Conservation (phyloP, 148 eudicot species). For the Suaeda aralocaspica region DNA sequence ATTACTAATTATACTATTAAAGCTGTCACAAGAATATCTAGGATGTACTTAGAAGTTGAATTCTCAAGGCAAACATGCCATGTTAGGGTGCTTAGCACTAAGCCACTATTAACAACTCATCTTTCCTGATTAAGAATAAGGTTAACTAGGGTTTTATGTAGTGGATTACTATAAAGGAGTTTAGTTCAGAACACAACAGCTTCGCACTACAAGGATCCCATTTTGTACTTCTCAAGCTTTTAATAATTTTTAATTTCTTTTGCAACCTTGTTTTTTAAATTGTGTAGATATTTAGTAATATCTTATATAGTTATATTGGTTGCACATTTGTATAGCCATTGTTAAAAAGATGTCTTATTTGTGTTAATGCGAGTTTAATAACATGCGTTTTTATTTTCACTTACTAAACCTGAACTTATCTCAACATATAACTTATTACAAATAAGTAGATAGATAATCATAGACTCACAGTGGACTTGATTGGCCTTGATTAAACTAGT, state of each 20-base stretch:
- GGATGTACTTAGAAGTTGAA: conserved; percentile 29
- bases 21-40: conserved; percentile 28
- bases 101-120: conserved; percentile 12
- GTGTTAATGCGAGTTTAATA: too few relatives aligned
- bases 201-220: conserved; percentile 4
- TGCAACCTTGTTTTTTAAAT: background rate
- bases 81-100: conserved; percentile 36
- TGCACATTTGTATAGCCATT: too few relatives aligned
- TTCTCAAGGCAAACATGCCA: conserved; percentile 38
- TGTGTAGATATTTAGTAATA: too few relatives aligned
- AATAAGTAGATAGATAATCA: too few relatives aligned
- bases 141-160: conserved; percentile 24
- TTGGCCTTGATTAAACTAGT: too few relatives aligned
- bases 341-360: too few relatives aligned
- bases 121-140: conserved; percentile 30
- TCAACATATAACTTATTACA: too few relatives aligned
- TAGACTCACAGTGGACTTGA: too few relatives aligned
- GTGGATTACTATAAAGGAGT: conserved; percentile 20
- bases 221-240: conserved; percentile 25
- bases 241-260: background rate
- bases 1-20: conserved; percentile 3
- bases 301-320: background rate
- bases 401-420: too few relatives aligned
- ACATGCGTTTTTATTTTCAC: too few relatives aligned
- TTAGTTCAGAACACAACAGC: conserved; percentile 5